phyloP scores from a whole-genome alignment of 257 asterid genomes.

The Linaria vulgaris region DNA sequence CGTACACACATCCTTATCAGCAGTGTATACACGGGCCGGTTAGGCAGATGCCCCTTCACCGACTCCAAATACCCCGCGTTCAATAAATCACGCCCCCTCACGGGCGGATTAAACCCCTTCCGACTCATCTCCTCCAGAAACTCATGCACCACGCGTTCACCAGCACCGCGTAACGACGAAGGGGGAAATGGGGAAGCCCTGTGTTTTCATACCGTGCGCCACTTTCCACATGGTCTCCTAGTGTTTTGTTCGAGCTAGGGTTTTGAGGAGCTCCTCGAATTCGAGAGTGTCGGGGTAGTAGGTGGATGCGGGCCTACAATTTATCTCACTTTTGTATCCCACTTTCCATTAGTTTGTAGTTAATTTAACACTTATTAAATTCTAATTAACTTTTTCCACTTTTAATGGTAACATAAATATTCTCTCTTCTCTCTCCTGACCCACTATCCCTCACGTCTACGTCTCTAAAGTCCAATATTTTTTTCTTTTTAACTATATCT shows the following conservation, averaged over 20 bases:
- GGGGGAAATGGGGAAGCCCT: slow-evolving; percentile 60
- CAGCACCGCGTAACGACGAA: slow-evolving; percentile 69
- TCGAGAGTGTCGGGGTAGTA: slow-evolving; percentile 91
- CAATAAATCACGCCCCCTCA: slow-evolving; percentile 90
- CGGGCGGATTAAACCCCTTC: slow-evolving; percentile 89
- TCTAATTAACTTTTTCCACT: no score
- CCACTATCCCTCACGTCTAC: no score
- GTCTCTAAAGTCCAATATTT: no score
- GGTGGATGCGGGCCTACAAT: slow-evolving; percentile 88
- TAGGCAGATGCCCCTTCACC: slow-evolving; percentile 92
- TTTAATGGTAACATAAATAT: no score
- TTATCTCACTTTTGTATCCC: no score
- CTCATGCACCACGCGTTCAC: slow-evolving; percentile 96
- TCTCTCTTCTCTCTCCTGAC: no score
- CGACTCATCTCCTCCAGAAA: slow-evolving; percentile 95
- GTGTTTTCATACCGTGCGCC: slow-evolving; percentile 74
- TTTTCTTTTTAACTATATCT: no score
- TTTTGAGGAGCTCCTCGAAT: slow-evolving; percentile 83
- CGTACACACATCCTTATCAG: slow-evolving; percentile 83
- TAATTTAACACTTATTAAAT: no score
- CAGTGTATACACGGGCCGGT: slow-evolving; percentile 89
- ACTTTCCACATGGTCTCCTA: slow-evolving; percentile 99
- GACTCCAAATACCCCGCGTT: slow-evolving; percentile 98
- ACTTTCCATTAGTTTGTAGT: no score
- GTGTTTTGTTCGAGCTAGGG: slow-evolving; percentile 67